These are phyloP conservation scores for Bruguiera parviflora DNA, from an alignment of 345 rosid genomes.

Conservation along the genomic window DNA sequence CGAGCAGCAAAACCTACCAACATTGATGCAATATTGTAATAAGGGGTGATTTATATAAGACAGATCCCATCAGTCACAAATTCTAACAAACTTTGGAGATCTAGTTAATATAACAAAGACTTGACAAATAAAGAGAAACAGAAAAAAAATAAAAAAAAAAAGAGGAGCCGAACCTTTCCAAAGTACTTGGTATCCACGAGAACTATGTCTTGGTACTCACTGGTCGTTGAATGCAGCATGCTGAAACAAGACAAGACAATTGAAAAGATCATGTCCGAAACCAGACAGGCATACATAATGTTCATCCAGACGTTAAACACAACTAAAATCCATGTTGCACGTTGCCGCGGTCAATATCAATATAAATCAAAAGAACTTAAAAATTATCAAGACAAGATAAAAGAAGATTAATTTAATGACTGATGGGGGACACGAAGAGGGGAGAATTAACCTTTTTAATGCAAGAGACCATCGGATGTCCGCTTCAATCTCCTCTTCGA, in stretches of 20 bases:
- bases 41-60: too few species aligned
- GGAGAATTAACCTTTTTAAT: slow-evolving; percentile 1
- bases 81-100: not conserved
- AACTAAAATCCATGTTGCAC: too few species aligned
- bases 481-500: slow-evolving; percentile 15
- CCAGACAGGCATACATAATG: too few species aligned
- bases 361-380: not conserved
- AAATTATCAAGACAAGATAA: not conserved
- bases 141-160: too few species aligned
- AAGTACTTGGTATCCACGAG: slow-evolving; percentile 17
- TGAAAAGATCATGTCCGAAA: not conserved
- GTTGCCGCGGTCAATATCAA: not conserved
- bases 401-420: too few species aligned
- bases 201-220: slow-evolving; percentile 6
- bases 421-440: too few species aligned
- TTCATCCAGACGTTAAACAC: too few species aligned
- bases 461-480: slow-evolving; percentile 14
- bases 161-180: slow-evolving; percentile 11
- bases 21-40: too few species aligned
- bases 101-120: too few species aligned
- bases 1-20: slow-evolving; percentile 16
- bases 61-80: not conserved
- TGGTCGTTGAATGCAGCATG: slow-evolving; percentile 8
- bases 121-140: too few species aligned
- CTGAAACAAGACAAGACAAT: slow-evolving; percentile 2